A percentile compares a stretch with the other conserved stretches of the same genome.
phyloP scores from a whole-genome alignment of 1,284 basidiomycete species.

The Puccinia novopanici region DNA sequence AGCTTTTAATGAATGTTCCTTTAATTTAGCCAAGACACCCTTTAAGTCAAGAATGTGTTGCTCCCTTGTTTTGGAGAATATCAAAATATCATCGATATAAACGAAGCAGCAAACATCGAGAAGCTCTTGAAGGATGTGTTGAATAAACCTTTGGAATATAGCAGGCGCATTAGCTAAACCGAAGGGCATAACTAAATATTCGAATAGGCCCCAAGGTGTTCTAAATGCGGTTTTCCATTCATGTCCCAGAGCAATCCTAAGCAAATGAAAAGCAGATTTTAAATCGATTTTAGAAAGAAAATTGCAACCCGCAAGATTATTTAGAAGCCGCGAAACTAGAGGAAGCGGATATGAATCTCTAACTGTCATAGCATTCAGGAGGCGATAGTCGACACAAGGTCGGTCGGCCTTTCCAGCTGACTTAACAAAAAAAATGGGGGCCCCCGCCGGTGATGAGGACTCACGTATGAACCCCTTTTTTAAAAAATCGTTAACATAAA shows the following conservation, averaged over 20 bases:
- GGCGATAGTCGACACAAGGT: conserved; percentile 19
- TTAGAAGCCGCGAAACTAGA: background rate
- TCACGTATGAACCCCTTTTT: conserved; percentile 23
- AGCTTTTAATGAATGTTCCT: conserved; percentile 2
- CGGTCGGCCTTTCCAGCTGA: conserved; percentile 31
- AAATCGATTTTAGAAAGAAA: conserved; percentile 54
- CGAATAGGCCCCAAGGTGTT: too few species aligned
- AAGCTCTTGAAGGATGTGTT: conserved; percentile 17
- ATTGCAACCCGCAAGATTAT: background rate
- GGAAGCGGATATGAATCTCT: conserved; percentile 13
- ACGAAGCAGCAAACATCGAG: conserved; percentile 39
- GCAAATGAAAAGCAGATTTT: too few species aligned
- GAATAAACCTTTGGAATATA: conserved; percentile 25
- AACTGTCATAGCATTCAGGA: conserved; percentile 17
- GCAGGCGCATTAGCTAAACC: conserved; percentile 59
- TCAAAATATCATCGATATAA: conserved; percentile 35
- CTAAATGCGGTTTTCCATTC: too few species aligned
- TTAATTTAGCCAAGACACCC: conserved; percentile 7
- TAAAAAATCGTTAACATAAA: conserved; percentile 12
- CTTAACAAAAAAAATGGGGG: conserved; percentile 41
- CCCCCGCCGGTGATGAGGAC: conserved; percentile 20
- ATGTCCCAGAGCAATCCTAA: too few species aligned
- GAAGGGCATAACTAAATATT: too few species aligned
- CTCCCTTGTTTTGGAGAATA: conserved; percentile 16
- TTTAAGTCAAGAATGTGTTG: conserved; percentile 2